These are phyloP conservation scores for Termitomyces sp. DNA, from an alignment of 768 basidiomycete species.

Conservation along the genomic window DNA sequence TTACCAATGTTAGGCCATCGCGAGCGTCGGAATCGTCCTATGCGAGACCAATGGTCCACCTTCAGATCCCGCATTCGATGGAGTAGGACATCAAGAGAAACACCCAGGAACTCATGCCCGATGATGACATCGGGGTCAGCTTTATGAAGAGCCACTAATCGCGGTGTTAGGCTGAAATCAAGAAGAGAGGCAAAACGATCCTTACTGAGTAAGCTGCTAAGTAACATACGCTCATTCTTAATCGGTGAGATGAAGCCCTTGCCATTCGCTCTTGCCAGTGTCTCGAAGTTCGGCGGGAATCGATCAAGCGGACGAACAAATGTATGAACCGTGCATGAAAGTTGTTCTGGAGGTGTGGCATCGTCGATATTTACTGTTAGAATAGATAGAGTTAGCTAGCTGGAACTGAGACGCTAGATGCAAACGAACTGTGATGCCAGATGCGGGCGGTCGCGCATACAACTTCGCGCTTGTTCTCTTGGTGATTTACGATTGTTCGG, in stretches of 20 bases:
- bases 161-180: neutral
- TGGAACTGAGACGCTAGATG: neutral
- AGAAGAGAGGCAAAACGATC: neutral
- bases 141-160: slow-evolving; percentile 68
- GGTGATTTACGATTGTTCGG: slow-evolving; percentile 91
- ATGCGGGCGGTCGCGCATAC: slow-evolving; percentile 82
- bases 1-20: slow-evolving; percentile 81
- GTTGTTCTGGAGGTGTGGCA: slow-evolving; percentile 82
- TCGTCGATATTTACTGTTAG: slow-evolving; percentile 84
- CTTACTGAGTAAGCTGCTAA: slow-evolving; percentile 77
- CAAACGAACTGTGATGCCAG: slow-evolving; percentile 60
- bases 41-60: slow-evolving; percentile 89
- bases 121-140: slow-evolving; percentile 93
- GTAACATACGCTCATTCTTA: slow-evolving; percentile 80
- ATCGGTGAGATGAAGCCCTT: slow-evolving; percentile 71
- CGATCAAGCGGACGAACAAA: slow-evolving; percentile 86
- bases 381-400: neutral
- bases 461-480: slow-evolving; percentile 90
- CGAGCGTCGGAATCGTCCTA: slow-evolving; percentile 84
- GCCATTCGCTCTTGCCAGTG: slow-evolving; percentile 55
- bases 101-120: slow-evolving; percentile 92
- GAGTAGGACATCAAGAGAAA: slow-evolving; percentile 85
- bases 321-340: slow-evolving; percentile 81
- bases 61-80: slow-evolving; percentile 90
- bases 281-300: slow-evolving; percentile 84